Percentiles rank a stretch among this genome's conserved stretches.
Evolutionary conservation across 768 basidiomycete genomes (phyloP).

Genomic region (Kwoniella botswanensis): DNA sequence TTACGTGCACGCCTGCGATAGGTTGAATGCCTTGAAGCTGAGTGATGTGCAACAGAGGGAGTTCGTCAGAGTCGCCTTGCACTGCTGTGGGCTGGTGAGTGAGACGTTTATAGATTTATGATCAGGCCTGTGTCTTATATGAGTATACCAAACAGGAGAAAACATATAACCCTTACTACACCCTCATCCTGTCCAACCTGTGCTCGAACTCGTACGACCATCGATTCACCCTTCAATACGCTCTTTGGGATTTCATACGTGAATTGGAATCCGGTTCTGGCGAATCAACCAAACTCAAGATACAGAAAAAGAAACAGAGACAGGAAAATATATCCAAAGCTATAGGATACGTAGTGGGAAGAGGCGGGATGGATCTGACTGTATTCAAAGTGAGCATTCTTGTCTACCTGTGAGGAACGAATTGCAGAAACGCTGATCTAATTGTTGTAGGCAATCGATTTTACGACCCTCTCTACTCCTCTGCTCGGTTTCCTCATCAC

Average conservation of each 20-base stretch:
- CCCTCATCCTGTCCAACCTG: conserved; percentile 82
- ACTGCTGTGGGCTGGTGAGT: conserved; percentile 68
- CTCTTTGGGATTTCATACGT: conserved; percentile 94
- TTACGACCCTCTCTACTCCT: conserved; percentile 71
- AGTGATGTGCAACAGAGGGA: conserved; percentile 92
- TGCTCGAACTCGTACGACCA: conserved; percentile 78
- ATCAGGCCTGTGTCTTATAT: too few relatives aligned
- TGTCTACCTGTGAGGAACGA: neutral
- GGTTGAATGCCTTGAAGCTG: conserved; percentile 80
- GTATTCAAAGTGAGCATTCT: conserved; percentile 74
- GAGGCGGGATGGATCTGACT: conserved; percentile 73
- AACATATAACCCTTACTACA: conserved; percentile 92
- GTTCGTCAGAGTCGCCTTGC: conserved; percentile 86
- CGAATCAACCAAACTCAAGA: conserved; percentile 69
- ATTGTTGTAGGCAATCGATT: conserved; percentile 76
- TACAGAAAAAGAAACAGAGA: conserved; percentile 64
- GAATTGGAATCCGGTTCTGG: conserved; percentile 76
- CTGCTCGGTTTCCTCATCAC: conserved; percentile 72
- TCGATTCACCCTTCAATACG: conserved; percentile 91
- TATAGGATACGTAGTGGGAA: conserved; percentile 92
- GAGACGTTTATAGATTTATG: neutral
- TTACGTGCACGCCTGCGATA: conserved; percentile 91
- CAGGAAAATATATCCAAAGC: conserved; percentile 77
- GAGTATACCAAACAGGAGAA: conserved; percentile 68
- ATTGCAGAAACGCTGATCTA: conserved; percentile 3